Conservation (phyloP, 139 green algal genomes). For the Micractinium conductrix region DNA sequence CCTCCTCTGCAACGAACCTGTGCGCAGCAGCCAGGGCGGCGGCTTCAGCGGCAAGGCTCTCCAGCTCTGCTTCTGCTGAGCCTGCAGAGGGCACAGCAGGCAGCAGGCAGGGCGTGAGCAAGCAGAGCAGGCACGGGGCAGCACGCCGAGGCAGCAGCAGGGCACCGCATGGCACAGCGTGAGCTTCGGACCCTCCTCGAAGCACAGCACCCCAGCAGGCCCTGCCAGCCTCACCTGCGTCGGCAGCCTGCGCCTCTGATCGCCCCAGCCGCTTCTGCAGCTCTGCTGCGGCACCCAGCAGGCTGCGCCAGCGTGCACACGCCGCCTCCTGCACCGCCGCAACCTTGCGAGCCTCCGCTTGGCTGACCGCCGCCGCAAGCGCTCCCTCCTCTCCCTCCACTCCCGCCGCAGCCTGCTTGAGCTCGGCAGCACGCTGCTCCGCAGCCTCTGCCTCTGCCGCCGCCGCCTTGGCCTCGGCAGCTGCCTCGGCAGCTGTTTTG, state of each 20-base stretch:
- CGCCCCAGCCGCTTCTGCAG: constrained; percentile 3
- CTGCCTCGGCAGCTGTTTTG: constrained; percentile 61
- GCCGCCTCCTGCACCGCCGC: not conserved
- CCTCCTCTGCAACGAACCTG: constrained; percentile 1
- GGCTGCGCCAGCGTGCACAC: not conserved
- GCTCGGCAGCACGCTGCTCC: not conserved
- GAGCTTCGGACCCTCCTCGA: not conserved
- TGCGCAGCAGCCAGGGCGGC: constrained; percentile 7
- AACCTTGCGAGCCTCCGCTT: not conserved
- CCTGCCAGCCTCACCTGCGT: not conserved
- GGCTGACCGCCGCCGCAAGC: not conserved
- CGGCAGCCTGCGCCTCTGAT: not conserved
- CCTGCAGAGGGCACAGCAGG: not conserved
- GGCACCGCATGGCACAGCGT: too few species aligned
- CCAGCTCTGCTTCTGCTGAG: not conserved
- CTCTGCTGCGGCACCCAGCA: constrained; percentile 10
- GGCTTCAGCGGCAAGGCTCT: constrained; percentile 2
- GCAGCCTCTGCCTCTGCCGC: constrained; percentile 1
- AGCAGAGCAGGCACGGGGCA: not conserved
- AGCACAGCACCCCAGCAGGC: not conserved
- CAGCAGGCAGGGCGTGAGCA: not conserved
- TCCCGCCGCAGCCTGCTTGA: constrained; percentile 12
- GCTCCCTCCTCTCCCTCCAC: not conserved
- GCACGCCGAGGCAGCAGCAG: not conserved
- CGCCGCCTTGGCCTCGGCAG: constrained; percentile 55